These are phyloP conservation scores for Trametes pubescens DNA, from an alignment of 1,284 basidiomycete species.

Conservation along the genomic window DNA sequence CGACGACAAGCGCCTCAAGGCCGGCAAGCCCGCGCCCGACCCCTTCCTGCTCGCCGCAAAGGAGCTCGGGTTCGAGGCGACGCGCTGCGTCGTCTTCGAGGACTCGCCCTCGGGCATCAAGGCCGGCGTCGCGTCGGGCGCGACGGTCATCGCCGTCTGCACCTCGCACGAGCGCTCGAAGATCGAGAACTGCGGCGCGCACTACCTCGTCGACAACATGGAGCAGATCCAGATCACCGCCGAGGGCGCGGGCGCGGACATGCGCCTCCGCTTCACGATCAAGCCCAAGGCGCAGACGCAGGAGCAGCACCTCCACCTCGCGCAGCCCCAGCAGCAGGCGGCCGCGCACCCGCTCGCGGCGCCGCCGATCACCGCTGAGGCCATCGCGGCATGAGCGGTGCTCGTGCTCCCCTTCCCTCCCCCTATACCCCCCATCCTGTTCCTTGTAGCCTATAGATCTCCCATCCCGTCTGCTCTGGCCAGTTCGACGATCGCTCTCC, in stretches of 20 bases:
- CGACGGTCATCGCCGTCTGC: conserved; percentile 80
- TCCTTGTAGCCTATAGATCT: neutral
- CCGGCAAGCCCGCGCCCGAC: conserved; percentile 75
- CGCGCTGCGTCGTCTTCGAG: conserved; percentile 75
- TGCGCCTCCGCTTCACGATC: conserved; percentile 50
- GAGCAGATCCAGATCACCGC: conserved; percentile 56
- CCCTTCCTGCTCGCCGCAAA: conserved; percentile 80
- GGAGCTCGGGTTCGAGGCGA: conserved; percentile 70
- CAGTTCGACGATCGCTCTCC: neutral
- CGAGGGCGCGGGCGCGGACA: conserved; percentile 46
- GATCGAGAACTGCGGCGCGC: conserved; percentile 71
- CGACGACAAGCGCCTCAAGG: conserved; percentile 75
- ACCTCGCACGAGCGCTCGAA: conserved; percentile 66
- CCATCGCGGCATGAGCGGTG: conserved; percentile 20
- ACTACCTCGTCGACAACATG: conserved; percentile 72
- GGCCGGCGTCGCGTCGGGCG: conserved; percentile 76
- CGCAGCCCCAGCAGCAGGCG: neutral
- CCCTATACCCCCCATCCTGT: neutral
- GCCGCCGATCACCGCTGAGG: conserved; percentile 14
- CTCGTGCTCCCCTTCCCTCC: neutral
- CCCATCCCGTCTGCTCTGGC: neutral
- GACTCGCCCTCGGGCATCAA: conserved; percentile 80
- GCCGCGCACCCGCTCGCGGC: conserved; percentile 18
- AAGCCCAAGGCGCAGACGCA: conserved; percentile 12
- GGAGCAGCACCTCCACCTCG: conserved; percentile 12